Conservation (phyloP, 768 basidiomycete species). For the Coprinellus aureogranulatus region DNA sequence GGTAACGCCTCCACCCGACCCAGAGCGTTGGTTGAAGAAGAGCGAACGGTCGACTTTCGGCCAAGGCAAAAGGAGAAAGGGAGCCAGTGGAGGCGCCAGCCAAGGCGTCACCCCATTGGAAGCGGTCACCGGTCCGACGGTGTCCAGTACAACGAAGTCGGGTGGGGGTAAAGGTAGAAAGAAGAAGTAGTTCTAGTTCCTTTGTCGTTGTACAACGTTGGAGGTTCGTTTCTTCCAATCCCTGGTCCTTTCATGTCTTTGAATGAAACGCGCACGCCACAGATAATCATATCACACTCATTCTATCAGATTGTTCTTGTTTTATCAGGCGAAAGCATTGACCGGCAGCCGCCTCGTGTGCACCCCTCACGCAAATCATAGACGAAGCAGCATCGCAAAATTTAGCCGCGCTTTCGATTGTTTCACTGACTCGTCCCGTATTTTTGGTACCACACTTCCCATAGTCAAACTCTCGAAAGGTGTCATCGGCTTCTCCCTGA, state of each 20-base stretch:
- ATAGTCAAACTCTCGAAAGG: conserved; percentile 91
- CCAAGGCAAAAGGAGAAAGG: conserved; percentile 54
- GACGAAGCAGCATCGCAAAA: too few species aligned
- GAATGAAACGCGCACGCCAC: conserved; percentile 4
- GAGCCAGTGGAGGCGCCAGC: conserved; percentile 56
- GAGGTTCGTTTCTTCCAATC: conserved; percentile 6
- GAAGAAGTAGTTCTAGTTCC: conserved; percentile 48
- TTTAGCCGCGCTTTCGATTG: too few species aligned
- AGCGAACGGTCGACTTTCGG: conserved; percentile 66
- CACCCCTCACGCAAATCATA: conserved; percentile 9
- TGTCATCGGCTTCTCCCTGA: conserved; percentile 74
- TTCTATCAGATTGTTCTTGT: conserved; percentile 14
- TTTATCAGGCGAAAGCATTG: conserved; percentile 9
- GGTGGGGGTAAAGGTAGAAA: conserved; percentile 63
- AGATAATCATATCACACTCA: conserved; percentile 9
- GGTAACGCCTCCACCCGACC: conserved; percentile 79
- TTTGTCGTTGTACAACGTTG: not conserved
- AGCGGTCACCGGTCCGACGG: conserved; percentile 25
- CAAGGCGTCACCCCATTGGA: conserved; percentile 57
- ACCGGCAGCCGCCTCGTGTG: conserved; percentile 18
- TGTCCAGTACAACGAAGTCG: conserved; percentile 32
- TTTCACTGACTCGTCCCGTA: too few species aligned
- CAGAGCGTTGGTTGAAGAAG: conserved; percentile 88
- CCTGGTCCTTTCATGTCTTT: conserved; percentile 3
- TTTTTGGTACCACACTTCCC: conserved; percentile 97